phyloP scores from a whole-genome alignment of 2,329 filamentous ascomycete species.

The Stylonectria norvegica region DNA sequence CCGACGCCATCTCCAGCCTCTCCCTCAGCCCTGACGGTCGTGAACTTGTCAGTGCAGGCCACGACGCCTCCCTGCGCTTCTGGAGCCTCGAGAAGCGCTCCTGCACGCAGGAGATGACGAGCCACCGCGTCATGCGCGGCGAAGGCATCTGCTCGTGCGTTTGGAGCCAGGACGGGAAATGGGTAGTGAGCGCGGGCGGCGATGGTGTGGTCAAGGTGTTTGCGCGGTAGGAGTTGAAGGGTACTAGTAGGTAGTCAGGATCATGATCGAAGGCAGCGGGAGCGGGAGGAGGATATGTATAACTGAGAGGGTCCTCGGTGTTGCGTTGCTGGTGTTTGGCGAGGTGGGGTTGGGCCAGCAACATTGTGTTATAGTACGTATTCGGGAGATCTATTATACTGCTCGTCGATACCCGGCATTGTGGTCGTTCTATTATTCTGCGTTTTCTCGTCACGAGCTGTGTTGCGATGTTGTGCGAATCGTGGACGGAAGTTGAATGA shows the following conservation, averaged over 20 bases:
- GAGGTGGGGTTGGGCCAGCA: slow-evolving; percentile 6
- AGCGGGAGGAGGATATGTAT: slow-evolving; percentile 15
- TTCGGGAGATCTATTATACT: slow-evolving; percentile 23
- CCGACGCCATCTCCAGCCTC: slow-evolving; percentile 85
- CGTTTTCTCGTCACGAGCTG: background rate
- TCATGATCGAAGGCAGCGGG: slow-evolving; percentile 12
- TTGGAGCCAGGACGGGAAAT: slow-evolving; percentile 92
- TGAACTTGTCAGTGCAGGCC: slow-evolving; percentile 91
- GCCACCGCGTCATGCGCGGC: slow-evolving; percentile 88
- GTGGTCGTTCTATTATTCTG: slow-evolving; percentile 2
- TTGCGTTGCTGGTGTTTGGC: slow-evolving; percentile 6
- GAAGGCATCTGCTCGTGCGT: slow-evolving; percentile 93
- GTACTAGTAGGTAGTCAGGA: slow-evolving; percentile 1
- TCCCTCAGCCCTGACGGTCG: slow-evolving; percentile 89
- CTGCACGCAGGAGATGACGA: slow-evolving; percentile 93
- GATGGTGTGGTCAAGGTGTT: slow-evolving; percentile 96
- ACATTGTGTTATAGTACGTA: slow-evolving; percentile 19
- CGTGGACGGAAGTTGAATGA: no score
- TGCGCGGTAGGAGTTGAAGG: slow-evolving; percentile 44
- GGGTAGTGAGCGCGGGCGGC: slow-evolving; percentile 91
- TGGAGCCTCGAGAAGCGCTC: slow-evolving; percentile 95
- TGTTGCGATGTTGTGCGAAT: no score
- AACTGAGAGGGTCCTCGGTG: slow-evolving; percentile 9
- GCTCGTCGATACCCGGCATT: slow-evolving; percentile 35
- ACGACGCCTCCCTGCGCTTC: slow-evolving; percentile 93